Evolutionary conservation across 164 flowering plant species (phyloP).

Genomic region (Magnolia kwangsiensis): DNA sequence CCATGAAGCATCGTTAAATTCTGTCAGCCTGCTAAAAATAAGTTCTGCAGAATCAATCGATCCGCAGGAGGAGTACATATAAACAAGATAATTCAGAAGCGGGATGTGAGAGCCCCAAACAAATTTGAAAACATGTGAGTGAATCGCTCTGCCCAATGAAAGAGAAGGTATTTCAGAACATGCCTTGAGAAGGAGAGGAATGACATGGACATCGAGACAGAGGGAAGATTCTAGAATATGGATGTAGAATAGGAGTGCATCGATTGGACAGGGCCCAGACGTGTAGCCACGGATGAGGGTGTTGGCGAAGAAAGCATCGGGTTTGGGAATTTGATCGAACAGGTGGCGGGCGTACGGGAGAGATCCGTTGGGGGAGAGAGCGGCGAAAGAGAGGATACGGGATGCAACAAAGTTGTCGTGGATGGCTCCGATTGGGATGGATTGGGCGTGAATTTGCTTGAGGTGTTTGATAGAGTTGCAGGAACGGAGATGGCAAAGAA

Average conservation of each 20-base stretch:
- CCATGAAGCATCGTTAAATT: constrained; percentile 16
- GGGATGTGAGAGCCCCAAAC: constrained; percentile 18
- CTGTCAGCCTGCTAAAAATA: constrained; percentile 12
- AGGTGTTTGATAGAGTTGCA: constrained; percentile 28
- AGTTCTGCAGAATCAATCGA: constrained; percentile 18
- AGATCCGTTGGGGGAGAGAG: constrained; percentile 31
- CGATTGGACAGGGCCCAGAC: constrained; percentile 16
- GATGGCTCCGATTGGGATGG: constrained; percentile 25
- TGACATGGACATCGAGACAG: constrained; percentile 20
- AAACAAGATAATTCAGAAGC: constrained; percentile 21
- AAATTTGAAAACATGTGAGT: constrained; percentile 18
- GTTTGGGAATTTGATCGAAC: constrained; percentile 18
- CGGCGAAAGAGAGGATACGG: constrained; percentile 28
- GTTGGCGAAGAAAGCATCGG: constrained; percentile 25
- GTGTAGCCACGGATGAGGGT: constrained; percentile 25
- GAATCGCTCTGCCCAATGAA: constrained; percentile 20
- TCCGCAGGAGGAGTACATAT: constrained; percentile 27
- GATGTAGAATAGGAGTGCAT: constrained; percentile 21
- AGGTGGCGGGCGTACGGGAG: constrained; percentile 24
- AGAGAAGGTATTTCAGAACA: constrained; percentile 24
- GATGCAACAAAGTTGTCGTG: constrained; percentile 26
- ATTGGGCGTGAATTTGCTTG: constrained; percentile 36
- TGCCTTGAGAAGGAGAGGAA: constrained; percentile 27
- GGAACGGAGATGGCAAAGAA: constrained; percentile 24
- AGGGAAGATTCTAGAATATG: constrained; percentile 15